These are phyloP conservation scores for Naganishia sp. DNA, from an alignment of 1,284 basidiomycete genomes.

Conservation along the genomic window DNA sequence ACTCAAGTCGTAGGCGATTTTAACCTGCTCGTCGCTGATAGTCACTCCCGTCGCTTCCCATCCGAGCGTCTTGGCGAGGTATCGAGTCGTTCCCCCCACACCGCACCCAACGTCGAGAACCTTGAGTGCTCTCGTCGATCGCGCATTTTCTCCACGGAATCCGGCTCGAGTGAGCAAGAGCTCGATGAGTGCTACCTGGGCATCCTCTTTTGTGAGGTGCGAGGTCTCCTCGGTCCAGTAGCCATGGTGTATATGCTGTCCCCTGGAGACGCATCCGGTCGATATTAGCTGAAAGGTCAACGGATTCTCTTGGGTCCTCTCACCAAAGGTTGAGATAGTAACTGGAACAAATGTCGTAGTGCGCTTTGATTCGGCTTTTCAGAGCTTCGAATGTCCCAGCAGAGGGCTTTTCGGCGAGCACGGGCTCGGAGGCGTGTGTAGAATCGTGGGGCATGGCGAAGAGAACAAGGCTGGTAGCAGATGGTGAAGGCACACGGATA, in stretches of 20 bases:
- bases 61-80: constrained; percentile 32
- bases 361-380: constrained; percentile 35
- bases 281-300: background rate
- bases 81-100: constrained; percentile 34
- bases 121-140: constrained; percentile 8
- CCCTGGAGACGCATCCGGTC: constrained; percentile 13
- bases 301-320: background rate
- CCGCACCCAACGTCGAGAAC: constrained; percentile 36
- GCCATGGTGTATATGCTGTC: constrained; percentile 36
- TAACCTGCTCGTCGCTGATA: constrained; percentile 33
- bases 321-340: constrained; percentile 36
- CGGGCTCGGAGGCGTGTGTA: background rate
- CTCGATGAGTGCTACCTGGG: constrained; percentile 34
- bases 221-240: constrained; percentile 28
- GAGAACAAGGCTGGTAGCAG: background rate
- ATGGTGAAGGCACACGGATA: too few relatives aligned
- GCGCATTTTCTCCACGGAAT: constrained; percentile 1
- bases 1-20: constrained; percentile 35
- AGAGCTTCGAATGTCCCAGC: constrained; percentile 20
- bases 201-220: constrained; percentile 34
- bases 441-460: constrained; percentile 6
- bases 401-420: background rate
- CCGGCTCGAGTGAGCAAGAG: constrained; percentile 32
- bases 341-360: constrained; percentile 35
- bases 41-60: constrained; percentile 35